Percentiles rank a stretch among this genome's conserved stretches.
Conservation (phyloP, 2,329 filamentous ascomycete species). For the Fusarium virguliforme region DNA sequence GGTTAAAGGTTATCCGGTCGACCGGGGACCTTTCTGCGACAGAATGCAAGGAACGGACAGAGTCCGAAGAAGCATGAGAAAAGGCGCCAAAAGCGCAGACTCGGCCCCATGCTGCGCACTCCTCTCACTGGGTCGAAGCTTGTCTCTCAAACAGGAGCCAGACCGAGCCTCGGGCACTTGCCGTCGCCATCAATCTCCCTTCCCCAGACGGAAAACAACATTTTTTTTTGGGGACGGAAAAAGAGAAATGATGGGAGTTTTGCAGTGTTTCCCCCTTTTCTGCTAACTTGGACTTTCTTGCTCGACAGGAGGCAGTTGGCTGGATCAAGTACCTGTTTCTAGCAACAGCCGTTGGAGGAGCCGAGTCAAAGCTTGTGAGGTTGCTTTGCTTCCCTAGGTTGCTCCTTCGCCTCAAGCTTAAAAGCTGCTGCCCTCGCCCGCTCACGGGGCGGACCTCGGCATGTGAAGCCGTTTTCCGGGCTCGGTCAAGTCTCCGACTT, state of each 20-base stretch:
- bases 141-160: constrained; percentile 9
- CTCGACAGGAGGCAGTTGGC: not conserved
- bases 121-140: not conserved
- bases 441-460: constrained; percentile 52
- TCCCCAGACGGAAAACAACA: not conserved
- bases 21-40: constrained; percentile 15
- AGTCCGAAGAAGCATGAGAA: constrained; percentile 29
- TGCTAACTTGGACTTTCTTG: constrained; percentile 2
- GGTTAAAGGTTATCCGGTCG: constrained; percentile 40
- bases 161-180: constrained; percentile 40
- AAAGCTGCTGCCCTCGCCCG: constrained; percentile 33
- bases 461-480: constrained; percentile 45
- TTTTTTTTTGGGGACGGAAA: constrained; percentile 11
- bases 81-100: constrained; percentile 4
- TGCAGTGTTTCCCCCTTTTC: constrained; percentile 4
- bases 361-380: constrained; percentile 8
- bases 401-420: constrained; percentile 18
- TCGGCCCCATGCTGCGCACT: constrained; percentile 32
- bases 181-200: constrained; percentile 14
- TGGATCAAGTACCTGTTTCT: constrained; percentile 14
- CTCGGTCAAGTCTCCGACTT: constrained; percentile 50
- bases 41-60: constrained; percentile 31
- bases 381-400: not conserved
- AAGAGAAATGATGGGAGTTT: constrained; percentile 5
- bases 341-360: not conserved